Evolutionary conservation across 1,139 yeast species (phyloP).

Genomic region (Chernovozyma sophiae-reginae): DNA sequence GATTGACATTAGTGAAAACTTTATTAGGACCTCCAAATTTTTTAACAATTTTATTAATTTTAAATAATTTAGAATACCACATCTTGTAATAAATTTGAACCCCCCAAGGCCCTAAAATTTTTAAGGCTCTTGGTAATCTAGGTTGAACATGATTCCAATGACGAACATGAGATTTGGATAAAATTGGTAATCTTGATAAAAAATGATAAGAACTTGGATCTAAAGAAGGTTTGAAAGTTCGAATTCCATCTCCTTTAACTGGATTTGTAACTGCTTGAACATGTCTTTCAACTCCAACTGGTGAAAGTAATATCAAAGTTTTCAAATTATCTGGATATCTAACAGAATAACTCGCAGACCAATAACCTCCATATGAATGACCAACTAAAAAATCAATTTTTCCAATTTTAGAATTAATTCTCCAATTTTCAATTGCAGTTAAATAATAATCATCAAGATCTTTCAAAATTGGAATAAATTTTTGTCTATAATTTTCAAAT

Average conservation of each 20-base stretch:
- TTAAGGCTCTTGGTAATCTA: conserved; percentile 40
- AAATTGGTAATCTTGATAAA: conserved; percentile 43
- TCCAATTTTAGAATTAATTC: conserved; percentile 24
- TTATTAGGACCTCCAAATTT: conserved; percentile 30
- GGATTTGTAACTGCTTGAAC: conserved; percentile 57
- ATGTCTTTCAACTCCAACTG: conserved; percentile 83
- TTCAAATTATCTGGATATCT: conserved; percentile 54
- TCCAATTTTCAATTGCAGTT: conserved; percentile 38
- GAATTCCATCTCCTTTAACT: conserved; percentile 8
- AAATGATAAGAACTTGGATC: conserved; percentile 37
- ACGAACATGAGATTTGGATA: conserved; percentile 25
- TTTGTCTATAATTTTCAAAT: conserved; percentile 26
- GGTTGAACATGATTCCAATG: conserved; percentile 41
- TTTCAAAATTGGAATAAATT: conserved; percentile 40
- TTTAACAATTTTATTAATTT: conserved; percentile 39
- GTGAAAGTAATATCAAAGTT: conserved; percentile 72
- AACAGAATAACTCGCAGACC: conserved; percentile 41
- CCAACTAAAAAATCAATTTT: conserved; percentile 41
- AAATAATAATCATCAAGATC: conserved; percentile 37
- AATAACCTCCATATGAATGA: conserved; percentile 46
- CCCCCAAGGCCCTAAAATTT: conserved; percentile 50
- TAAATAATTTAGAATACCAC: conserved; percentile 43
- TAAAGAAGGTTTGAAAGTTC: conserved; percentile 25
- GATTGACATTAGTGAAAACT: conserved; percentile 23
- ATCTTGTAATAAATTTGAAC: conserved; percentile 38